These are phyloP conservation scores for Davidsoniella australis DNA, from an alignment of 2,329 filamentous ascomycete genomes.

Conservation along the genomic window DNA sequence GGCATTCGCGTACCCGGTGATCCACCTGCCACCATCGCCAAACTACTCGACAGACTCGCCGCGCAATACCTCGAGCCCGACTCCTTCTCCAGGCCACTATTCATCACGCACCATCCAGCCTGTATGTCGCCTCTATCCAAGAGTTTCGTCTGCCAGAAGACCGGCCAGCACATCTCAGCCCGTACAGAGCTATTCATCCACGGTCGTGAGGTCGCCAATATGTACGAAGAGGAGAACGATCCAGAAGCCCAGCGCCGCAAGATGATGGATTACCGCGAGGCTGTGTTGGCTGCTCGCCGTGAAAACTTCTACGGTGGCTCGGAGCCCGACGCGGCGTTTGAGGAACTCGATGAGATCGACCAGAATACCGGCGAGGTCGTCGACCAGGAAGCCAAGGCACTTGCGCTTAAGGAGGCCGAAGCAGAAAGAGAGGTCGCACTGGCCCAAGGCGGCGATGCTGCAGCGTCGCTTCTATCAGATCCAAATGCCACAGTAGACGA, in stretches of 20 bases:
- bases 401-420: slow-evolving; percentile 2
- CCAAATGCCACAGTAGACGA: slow-evolving; percentile 18
- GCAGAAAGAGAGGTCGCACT: slow-evolving; percentile 21
- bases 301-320: slow-evolving; percentile 18
- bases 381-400: slow-evolving; percentile 14
- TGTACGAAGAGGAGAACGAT: slow-evolving; percentile 96
- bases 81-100: slow-evolving; percentile 52
- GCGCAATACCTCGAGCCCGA: slow-evolving; percentile 60
- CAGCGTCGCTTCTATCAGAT: slow-evolving; percentile 12
- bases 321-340: slow-evolving; percentile 15
- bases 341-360: slow-evolving; percentile 16
- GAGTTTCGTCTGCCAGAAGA: slow-evolving; percentile 53
- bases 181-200: slow-evolving; percentile 73
- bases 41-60: slow-evolving; percentile 67
- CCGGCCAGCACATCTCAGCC: slow-evolving; percentile 57
- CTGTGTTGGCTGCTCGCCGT: slow-evolving; percentile 11
- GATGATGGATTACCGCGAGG: slow-evolving; percentile 40
- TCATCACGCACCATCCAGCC: slow-evolving; percentile 78
- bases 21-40: slow-evolving; percentile 40
- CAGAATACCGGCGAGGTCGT: slow-evolving; percentile 21
- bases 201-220: slow-evolving; percentile 75
- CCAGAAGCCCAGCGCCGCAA: slow-evolving; percentile 75
- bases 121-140: slow-evolving; percentile 86
- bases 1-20: slow-evolving; percentile 48
- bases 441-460: background rate